Base-by-base conservation (phyloP, 2,329 filamentous ascomycete species). In the Curvularia eragrostidis region DNA sequence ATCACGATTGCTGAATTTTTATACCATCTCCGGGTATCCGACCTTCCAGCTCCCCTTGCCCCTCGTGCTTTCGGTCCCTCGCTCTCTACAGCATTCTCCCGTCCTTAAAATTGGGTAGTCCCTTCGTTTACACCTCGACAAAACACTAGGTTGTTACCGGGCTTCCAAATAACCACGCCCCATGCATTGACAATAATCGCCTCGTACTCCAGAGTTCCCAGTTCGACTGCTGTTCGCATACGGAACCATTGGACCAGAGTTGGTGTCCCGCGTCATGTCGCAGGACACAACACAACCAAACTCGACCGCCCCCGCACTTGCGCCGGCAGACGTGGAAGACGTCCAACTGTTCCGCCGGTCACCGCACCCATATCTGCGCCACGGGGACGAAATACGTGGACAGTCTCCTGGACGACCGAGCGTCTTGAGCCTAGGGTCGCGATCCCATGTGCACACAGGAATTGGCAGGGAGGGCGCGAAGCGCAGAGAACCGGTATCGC, bases 351-450 rank as follows among this genome's bases (percentile, higher is more conserved):
- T 76, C 54, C 73, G 73, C 39, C 75, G 75, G 49, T 76, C 74
- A 8, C 75, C 75, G 23, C 74, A 78, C 49, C 75, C 75, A 13
- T 78, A 78, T 58, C 69, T 73, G 39, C 75, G 72, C 36, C 74
- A 69, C 38, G 62, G 66, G 42, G 61, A 68, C 44, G 65, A 73
- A 28, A 61, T 74, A 42, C 64, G 62, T 24, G 52, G 58, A n/a
- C 61, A 67, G 24, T 58, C 63, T 5, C 68, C 67, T 10, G 48
- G 47, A 13, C 53, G 47, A 19, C 41, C 41, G 18, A 12, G 23
- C 21, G 41, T 24, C 49, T 21, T 28, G 8, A 5, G 64, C 44
- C 46, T 59, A 67, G 59, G 51, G 26, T 60, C 66, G n/a, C 62
- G 55, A 36, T 49, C 52, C 24, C 50, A 56, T 18, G 55, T 62